These are phyloP conservation scores for Rhizophagus sp. DNA, from an alignment of 192 early-diverging fungal species.

Conservation along the genomic window DNA sequence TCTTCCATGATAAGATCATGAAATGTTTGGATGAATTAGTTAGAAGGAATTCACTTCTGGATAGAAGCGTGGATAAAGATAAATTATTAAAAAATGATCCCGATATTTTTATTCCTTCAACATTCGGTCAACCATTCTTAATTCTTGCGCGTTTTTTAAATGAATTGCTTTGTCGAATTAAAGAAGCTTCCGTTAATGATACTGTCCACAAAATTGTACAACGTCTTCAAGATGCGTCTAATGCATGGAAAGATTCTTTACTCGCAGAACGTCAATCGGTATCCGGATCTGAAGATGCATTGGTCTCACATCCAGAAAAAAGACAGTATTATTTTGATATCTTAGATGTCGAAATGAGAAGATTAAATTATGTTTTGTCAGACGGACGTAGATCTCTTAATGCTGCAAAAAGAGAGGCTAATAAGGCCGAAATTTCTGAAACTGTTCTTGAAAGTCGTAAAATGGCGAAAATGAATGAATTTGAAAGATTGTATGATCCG, in stretches of 20 bases:
- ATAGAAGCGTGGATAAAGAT: not conserved
- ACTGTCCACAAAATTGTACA: not conserved
- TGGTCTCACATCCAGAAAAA: not conserved
- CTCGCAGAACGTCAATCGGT: conserved; percentile 15
- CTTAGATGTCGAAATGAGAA: conserved; percentile 10
- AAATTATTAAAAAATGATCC: not conserved
- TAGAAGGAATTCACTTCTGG: conserved; percentile 28
- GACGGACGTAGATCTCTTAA: not conserved
- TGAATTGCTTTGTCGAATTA: conserved; percentile 41
- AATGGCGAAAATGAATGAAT: not conserved
- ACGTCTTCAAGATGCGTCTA: not conserved
- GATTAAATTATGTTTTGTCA: not conserved
- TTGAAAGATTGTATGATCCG: not conserved
- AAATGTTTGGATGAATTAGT: conserved; percentile 33
- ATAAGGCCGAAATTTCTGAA: not conserved
- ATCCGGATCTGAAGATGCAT: not conserved
- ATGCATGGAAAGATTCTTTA: not conserved
- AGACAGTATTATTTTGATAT: conserved; percentile 16
- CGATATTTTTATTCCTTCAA: not conserved
- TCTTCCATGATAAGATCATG: conserved; percentile 29
- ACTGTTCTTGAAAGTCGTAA: not conserved
- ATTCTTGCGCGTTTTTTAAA: conserved; percentile 39
- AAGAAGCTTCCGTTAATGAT: conserved; percentile 33
- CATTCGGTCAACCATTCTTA: conserved; percentile 31
- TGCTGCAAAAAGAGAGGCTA: not conserved